Conservation (phyloP, 192 early-diverging fungal species). For the Coemansia sp. region DNA sequence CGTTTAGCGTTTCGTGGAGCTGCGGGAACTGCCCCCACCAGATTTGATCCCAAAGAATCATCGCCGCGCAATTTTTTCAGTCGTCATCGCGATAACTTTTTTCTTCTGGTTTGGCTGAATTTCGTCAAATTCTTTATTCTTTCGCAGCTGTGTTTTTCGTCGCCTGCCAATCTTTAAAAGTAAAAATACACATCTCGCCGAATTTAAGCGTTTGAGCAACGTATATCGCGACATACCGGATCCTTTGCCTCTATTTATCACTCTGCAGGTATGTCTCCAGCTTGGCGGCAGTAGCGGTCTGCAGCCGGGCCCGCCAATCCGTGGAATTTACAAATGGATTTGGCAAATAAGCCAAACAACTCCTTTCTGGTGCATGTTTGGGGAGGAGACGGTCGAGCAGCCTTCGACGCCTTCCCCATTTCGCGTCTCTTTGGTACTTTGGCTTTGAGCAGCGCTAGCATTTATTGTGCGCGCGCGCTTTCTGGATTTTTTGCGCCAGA, state of each 20-base stretch:
- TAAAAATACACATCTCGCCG: slow-evolving; percentile 4
- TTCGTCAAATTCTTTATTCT: slow-evolving; percentile 1
- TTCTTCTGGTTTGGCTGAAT: not conserved
- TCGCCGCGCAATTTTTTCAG: not conserved
- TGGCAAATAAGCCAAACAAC: not conserved
- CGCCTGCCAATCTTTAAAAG: not conserved
- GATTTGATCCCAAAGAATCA: not conserved
- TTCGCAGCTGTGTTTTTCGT: not conserved
- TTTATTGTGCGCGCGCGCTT: not conserved
- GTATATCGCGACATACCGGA: not conserved
- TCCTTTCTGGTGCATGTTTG: not conserved
- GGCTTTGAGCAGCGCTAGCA: not conserved
- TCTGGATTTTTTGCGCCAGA: not conserved
- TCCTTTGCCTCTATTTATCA: slow-evolving; percentile 1
- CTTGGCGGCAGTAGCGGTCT: not conserved
- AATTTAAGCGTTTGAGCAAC: not conserved
- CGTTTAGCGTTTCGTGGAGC: no score
- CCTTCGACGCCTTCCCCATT: not conserved
- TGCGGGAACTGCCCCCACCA: no score
- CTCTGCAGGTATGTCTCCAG: slow-evolving; percentile 3
- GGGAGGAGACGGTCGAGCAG: not conserved
- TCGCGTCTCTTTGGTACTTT: not conserved
- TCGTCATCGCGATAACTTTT: not conserved
- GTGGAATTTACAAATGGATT: no score
- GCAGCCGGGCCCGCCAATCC: no score